Percentiles rank a stretch among this genome's conserved stretches.
These are phyloP conservation scores for Trichoderma oligosporum DNA, from an alignment of 2,329 filamentous ascomycete genomes.

Conservation along the genomic window DNA sequence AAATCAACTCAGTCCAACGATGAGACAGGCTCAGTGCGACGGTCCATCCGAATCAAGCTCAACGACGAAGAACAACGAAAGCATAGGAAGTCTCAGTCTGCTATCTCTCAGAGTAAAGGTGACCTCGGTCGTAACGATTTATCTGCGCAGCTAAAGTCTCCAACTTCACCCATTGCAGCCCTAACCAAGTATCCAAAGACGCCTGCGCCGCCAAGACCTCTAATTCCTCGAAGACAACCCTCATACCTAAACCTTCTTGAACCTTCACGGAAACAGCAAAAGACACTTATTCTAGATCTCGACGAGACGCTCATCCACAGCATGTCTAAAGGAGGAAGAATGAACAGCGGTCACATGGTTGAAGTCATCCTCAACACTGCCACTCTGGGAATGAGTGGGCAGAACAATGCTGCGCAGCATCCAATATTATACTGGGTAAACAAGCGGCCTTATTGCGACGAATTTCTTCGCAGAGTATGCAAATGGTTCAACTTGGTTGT, in stretches of 20 bases:
- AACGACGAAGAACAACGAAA: constrained; percentile 78
- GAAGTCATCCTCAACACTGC: constrained; percentile 85
- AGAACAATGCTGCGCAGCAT: constrained; percentile 71
- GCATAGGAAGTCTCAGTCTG: constrained; percentile 57
- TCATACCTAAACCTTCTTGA: constrained; percentile 68
- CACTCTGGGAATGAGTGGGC: constrained; percentile 62
- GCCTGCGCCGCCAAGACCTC: constrained; percentile 80
- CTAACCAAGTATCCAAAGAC: constrained; percentile 88
- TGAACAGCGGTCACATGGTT: constrained; percentile 97
- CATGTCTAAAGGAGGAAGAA: constrained; percentile 91
- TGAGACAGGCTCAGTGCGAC: constrained; percentile 61
- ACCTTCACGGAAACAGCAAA: constrained; percentile 62
- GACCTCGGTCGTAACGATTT: constrained; percentile 47
- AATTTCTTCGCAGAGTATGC: constrained; percentile 85
- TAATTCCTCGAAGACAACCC: constrained; percentile 84
- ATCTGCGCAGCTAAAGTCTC: constrained; percentile 85
- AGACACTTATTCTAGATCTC: constrained; percentile 91
- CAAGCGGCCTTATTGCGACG: constrained; percentile 94
- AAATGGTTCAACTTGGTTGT: constrained; percentile 98
- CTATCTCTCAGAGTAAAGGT: constrained; percentile 42
- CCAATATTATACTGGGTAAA: constrained; percentile 98
- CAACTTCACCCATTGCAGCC: constrained; percentile 73
- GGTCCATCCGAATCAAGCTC: constrained; percentile 87
- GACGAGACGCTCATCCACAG: constrained; percentile 98
- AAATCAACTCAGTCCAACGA: constrained; percentile 58